Evolutionary conservation across 495 filamentous ascomycete species (phyloP).

Genomic region (Aspergillus cavernicola): DNA sequence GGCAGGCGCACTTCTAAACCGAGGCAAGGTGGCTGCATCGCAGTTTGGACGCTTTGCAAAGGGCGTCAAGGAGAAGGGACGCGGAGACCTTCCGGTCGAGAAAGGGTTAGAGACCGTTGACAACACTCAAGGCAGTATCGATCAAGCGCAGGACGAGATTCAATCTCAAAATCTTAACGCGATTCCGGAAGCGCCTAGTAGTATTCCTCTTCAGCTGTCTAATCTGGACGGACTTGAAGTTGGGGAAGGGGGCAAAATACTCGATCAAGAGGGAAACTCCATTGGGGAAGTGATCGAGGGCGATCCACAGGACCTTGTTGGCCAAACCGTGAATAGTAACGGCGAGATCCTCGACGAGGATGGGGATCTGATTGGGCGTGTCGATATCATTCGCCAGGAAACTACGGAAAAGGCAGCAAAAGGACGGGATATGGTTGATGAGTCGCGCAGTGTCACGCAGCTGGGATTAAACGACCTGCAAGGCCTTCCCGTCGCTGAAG

Average conservation of each 20-base stretch:
- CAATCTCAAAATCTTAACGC: no score
- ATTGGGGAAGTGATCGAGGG: conserved; percentile 21
- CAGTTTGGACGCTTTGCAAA: no score
- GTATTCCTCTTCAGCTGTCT: neutral
- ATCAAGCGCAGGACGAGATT: no score
- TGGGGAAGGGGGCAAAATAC: conserved; percentile 2
- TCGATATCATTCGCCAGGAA: conserved; percentile 29
- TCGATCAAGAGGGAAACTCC: neutral
- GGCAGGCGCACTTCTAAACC: no score
- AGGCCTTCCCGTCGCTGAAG: neutral
- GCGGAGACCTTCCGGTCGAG: no score
- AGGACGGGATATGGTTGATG: neutral
- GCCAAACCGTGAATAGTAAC: conserved; percentile 39
- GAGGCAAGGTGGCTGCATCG: no score
- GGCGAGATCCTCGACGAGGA: conserved; percentile 41
- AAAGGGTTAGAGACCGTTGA: no score
- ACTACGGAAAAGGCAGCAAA: no score
- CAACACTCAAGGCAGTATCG: no score
- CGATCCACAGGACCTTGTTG: conserved; percentile 21
- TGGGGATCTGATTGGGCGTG: conserved; percentile 31
- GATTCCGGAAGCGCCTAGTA: no score
- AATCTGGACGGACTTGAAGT: conserved; percentile 5
- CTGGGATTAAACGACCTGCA: neutral
- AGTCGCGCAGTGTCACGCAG: no score
- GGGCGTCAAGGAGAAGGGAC: no score